A percentile compares a stretch with the other conserved stretches of the same genome.
Conservation (phyloP, 2,329 filamentous ascomycete genomes). For the Kalmusia sp. region DNA sequence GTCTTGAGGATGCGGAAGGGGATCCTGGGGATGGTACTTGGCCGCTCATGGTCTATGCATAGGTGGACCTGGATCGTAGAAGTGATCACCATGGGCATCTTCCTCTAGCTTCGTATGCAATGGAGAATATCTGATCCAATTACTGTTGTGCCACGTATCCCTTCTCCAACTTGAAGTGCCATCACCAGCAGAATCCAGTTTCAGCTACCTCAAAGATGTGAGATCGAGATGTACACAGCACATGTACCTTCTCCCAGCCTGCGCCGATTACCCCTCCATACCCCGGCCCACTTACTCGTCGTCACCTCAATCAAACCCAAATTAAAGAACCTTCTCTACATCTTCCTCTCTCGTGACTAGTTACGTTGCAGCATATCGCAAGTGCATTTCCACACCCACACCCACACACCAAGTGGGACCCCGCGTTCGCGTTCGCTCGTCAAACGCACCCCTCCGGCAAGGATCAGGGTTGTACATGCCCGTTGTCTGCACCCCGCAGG, state of each 20-base stretch:
- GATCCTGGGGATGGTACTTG: background rate
- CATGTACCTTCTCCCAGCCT: background rate
- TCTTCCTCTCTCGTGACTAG: background rate
- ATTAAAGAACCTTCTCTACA: slow-evolving; percentile 11
- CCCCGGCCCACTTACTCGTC: background rate
- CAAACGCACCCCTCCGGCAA: background rate
- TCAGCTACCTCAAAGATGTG: too few species aligned
- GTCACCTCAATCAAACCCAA: slow-evolving; percentile 3
- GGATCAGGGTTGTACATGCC: slow-evolving; percentile 2
- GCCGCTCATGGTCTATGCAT: background rate
- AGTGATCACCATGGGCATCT: background rate
- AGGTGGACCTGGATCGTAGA: background rate
- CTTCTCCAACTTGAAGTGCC: too few species aligned
- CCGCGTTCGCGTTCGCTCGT: background rate
- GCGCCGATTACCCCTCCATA: background rate
- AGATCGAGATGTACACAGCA: background rate
- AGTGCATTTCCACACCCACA: too few species aligned
- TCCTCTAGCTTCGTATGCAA: background rate
- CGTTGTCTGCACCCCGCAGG: slow-evolving; percentile 10
- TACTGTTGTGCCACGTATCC: too few species aligned
- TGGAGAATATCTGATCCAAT: background rate
- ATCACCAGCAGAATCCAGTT: too few species aligned
- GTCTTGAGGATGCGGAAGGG: background rate
- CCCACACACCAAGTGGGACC: background rate
- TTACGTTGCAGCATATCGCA: background rate